Evolutionary conservation across 1,284 basidiomycete species (phyloP), one percentile per base, ranked within the genome.

Genomic region (Ustilago lituana): DNA sequence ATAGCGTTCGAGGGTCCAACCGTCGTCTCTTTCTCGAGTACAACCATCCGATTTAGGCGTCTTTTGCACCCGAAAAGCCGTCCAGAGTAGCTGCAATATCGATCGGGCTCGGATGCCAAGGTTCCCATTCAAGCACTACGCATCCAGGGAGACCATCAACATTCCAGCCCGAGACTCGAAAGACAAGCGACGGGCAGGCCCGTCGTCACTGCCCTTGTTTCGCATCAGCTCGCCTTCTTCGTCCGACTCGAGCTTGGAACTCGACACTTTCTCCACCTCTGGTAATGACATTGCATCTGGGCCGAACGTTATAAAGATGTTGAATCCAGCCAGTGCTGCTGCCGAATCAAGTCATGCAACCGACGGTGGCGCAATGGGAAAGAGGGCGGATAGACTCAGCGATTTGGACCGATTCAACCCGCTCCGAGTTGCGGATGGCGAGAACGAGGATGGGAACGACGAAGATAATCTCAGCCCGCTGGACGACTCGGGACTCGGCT

Each of bases 341-440:
- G 41, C 37, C 9, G 50, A 64, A n/a, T 14, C 35, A 6, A 12
- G 3, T 10, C 23, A 39, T 19, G 19, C 40, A n/a, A 2, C 41
- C 3, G 4, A 35, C 14, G 41, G 36, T 14, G 14, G 19, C 10
- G 11, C 19, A 1, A 27, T 20, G 3, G 31, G 32, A 8, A 35
- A 27, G 15, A 54, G 50, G 22, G 4, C 41, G 2, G 38, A 38
- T 12, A 45, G 22, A 8, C 46, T 58, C 14, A 33, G 46, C 17
- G 41, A 65, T 19, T 14, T 65, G 26, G 55, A 65, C 24, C 55
- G 55, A n/a, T 59, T 54, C 47, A 58, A 65, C 14, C 55, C 51
- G 2, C 26, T 57, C 6, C 50, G 59, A 4, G 43, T 49, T 0
- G 11, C 59, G 11, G 12, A 24, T n/a, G 45, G 39, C 31, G 41